Base-by-base conservation (phyloP, 1,284 basidiomycete genomes). In the Cryptococcus depauperatus region DNA sequence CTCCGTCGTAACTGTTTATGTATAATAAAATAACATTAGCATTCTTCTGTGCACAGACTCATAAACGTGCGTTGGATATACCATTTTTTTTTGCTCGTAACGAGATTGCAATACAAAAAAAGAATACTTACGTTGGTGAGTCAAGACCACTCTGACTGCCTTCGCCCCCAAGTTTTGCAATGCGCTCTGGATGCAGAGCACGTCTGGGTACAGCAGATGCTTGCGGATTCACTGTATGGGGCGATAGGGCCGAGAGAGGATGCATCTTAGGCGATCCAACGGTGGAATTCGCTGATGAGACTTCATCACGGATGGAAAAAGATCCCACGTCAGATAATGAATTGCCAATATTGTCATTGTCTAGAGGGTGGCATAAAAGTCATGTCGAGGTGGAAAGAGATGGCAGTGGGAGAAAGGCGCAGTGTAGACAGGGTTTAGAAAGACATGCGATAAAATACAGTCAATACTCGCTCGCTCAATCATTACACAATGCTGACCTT, bases 1-100 rank as follows among this genome's bases (percentile, higher is more conserved):
- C 88, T 34, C 88, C 88, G 60, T 92, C 87, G 65, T 91, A 91
- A 0, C 87, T 91, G 26, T n/a, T n/a, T n/a, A 11, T 10, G 28
- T 1, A n/a, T 22, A 10, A 37, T 26, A 25, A 13, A 22, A 22
- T 14, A 37, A 14, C 7, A 13, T 13, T 22, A 25, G 18, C 35
- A 37, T 21, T 3, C 18, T 37, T 37, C 21, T 18, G 18, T 7
- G 18, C 41, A 44, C 43, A 32, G 32, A 30, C 37, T 16, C 21
- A 22, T 22, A 35, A 25, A 48, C 30, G 43, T 38, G 35, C 35
- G 27, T 21, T 25, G 3, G 22, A 19, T 19, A 34, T 26, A 19
- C 34, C n/a, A 19, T 35, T n/a, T 45, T 19, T n/a, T 3, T 13
- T 25, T 33, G 22, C 32, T n/a, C n/a, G n/a, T n/a, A n/a, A 16